phyloP scores from a whole-genome alignment of 2,329 filamentous ascomycete genomes.

The Diatrype stigma region DNA sequence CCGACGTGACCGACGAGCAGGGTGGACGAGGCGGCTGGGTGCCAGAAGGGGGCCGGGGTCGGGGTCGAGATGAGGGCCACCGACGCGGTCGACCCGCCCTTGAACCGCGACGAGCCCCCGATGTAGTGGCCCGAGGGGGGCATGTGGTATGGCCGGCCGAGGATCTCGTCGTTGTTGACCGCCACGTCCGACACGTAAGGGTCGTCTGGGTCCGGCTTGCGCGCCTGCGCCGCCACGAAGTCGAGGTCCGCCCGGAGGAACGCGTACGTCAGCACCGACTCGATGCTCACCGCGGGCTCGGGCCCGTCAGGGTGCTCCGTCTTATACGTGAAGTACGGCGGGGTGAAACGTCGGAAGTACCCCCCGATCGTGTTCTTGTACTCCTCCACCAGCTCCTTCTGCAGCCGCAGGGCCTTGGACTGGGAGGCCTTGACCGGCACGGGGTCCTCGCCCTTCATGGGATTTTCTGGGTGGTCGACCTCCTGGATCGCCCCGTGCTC shows the following conservation, averaged over 20 bases:
- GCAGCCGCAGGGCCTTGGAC: constrained; percentile 61
- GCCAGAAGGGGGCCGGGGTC: constrained; percentile 90
- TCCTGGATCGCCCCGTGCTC: constrained; percentile 29
- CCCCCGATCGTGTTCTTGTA: constrained; percentile 87
- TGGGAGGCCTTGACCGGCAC: constrained; percentile 49
- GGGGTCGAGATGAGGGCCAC: constrained; percentile 89
- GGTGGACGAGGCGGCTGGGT: constrained; percentile 79
- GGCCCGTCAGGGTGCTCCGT: constrained; percentile 29
- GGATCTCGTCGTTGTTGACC: constrained; percentile 78
- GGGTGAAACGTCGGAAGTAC: constrained; percentile 88
- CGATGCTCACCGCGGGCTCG: constrained; percentile 54
- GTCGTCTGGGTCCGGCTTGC: constrained; percentile 72
- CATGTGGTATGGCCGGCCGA: constrained; percentile 56
- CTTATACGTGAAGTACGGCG: constrained; percentile 61
- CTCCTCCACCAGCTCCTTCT: constrained; percentile 65
- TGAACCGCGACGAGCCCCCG: constrained; percentile 74
- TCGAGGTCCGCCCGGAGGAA: constrained; percentile 93
- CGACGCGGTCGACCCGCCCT: constrained; percentile 89
- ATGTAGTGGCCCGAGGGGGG: constrained; percentile 59
- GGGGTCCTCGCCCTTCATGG: constrained; percentile 36
- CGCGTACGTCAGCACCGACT: constrained; percentile 81
- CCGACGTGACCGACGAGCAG: constrained; percentile 87
- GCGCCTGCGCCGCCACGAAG: constrained; percentile 85
- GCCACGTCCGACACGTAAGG: constrained; percentile 68
- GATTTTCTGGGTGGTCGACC: constrained; percentile 32